A percentile compares a stretch with the other conserved stretches of the same genome.
phyloP scores from a whole-genome alignment of 2,329 filamentous ascomycete genomes.

The Chaetothyriales sp. region DNA sequence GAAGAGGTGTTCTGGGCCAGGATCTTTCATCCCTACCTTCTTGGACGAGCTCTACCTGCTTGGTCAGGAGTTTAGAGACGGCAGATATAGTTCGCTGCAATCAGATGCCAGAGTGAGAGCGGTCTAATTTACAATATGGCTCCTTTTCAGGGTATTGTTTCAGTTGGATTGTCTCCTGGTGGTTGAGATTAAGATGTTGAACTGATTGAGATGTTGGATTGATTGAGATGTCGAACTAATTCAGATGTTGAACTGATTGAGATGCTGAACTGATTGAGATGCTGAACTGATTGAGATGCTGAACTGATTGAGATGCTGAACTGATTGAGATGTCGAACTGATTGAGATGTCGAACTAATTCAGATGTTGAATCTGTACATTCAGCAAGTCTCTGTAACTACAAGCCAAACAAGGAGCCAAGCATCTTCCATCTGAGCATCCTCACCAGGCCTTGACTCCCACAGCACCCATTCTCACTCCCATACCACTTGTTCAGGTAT shows the following conservation, averaged over 20 bases:
- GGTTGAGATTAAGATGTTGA: too few species aligned
- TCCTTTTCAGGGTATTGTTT: neutral
- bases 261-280: too few species aligned
- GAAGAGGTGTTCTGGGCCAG: slow-evolving; percentile 59
- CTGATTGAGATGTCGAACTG: too few species aligned
- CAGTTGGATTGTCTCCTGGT: neutral
- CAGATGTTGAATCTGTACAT: neutral
- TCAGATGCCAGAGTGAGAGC: neutral
- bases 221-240: too few species aligned
- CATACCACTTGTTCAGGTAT: neutral
- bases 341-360: too few species aligned
- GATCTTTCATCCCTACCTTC: slow-evolving; percentile 74
- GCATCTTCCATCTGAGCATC: neutral
- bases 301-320: neutral
- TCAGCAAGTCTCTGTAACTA: neutral
- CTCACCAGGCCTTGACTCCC: neutral
- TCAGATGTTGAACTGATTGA: neutral
- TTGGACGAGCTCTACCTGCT: slow-evolving; percentile 53
- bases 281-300: too few species aligned
- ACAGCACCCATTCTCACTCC: too few species aligned
- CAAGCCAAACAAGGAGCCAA: neutral
- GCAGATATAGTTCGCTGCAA: slow-evolving; percentile 24
- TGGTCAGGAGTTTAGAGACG: slow-evolving; percentile 35
- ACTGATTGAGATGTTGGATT: too few species aligned
- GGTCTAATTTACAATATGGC: neutral